Evolutionary conservation across 1,284 basidiomycete species (phyloP).

Genomic region (Leccinum ponderosum): DNA sequence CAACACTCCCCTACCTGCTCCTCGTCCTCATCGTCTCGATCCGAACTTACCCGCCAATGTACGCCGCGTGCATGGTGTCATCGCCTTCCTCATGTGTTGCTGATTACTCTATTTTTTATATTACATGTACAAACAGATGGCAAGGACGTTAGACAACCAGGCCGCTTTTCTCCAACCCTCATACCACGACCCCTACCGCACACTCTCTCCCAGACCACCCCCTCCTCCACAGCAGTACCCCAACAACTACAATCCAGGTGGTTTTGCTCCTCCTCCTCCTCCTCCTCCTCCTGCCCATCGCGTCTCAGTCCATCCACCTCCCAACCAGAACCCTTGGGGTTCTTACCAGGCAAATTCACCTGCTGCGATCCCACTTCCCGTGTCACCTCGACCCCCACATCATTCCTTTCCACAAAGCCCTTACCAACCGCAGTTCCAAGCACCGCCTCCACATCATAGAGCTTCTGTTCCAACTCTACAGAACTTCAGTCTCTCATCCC

Average conservation of each 20-base stretch:
- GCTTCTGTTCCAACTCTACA: slow-evolving; percentile 15
- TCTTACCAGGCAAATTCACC: slow-evolving; percentile 9
- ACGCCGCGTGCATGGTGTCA: slow-evolving; percentile 29
- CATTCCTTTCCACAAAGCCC: slow-evolving; percentile 13
- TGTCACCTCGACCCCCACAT: slow-evolving; percentile 25
- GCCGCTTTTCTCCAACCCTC: slow-evolving; percentile 24
- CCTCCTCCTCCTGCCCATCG: slow-evolving; percentile 12
- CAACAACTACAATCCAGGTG: slow-evolving; percentile 11
- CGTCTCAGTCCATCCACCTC: slow-evolving; percentile 18
- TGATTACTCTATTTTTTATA: slow-evolving; percentile 16
- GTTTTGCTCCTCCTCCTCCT: slow-evolving; percentile 9
- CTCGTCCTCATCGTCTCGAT: slow-evolving; percentile 64
- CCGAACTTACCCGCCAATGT: slow-evolving; percentile 65
- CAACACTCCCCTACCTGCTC: slow-evolving; percentile 60
- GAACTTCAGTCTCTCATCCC: slow-evolving; percentile 16
- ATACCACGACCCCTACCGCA: slow-evolving; percentile 19
- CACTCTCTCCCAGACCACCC: slow-evolving; percentile 28
- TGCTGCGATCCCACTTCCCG: slow-evolving; percentile 20
- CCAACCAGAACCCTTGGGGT: slow-evolving; percentile 13
- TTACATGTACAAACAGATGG: slow-evolving; percentile 54
- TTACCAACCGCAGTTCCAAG: slow-evolving; percentile 21
- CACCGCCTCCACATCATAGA: slow-evolving; percentile 24
- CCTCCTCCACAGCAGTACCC: slow-evolving; percentile 19
- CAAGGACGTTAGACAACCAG: slow-evolving; percentile 56
- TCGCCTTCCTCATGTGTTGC: slow-evolving; percentile 2